These are phyloP conservation scores for Balansia obtecta DNA, from an alignment of 2,329 filamentous ascomycete species.

Conservation along the genomic window DNA sequence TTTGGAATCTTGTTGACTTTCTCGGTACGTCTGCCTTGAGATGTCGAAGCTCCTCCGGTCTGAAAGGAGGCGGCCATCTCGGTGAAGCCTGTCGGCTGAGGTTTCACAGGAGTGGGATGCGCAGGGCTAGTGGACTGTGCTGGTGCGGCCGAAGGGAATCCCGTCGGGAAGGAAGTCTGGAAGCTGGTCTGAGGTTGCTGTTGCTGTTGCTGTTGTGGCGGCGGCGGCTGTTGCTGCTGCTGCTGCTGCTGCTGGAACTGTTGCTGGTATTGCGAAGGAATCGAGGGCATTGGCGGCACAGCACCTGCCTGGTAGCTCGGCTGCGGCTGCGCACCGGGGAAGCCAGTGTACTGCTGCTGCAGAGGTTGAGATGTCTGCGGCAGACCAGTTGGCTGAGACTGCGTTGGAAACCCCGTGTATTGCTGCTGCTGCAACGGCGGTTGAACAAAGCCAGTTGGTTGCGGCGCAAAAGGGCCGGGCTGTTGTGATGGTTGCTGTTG, in stretches of 20 bases:
- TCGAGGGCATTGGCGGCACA: constrained; percentile 44
- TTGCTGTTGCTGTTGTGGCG: constrained; percentile 11
- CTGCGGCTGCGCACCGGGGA: constrained; percentile 40
- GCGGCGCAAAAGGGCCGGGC: constrained; percentile 41
- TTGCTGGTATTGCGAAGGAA: constrained; percentile 47
- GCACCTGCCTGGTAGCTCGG: constrained; percentile 48
- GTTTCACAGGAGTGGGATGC: constrained; percentile 47
- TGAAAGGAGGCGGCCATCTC: constrained; percentile 58
- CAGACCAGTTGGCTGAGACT: constrained; percentile 32
- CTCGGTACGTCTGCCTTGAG: constrained; percentile 32
- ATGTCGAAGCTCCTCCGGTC: constrained; percentile 31
- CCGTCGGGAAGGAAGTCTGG: constrained; percentile 29
- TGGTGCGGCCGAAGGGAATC: constrained; percentile 31
- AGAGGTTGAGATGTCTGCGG: constrained; percentile 45
- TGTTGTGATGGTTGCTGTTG: constrained; percentile 35
- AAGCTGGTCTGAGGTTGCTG: constrained; percentile 22
- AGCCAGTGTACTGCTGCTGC: constrained; percentile 59
- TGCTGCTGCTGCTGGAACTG: constrained; percentile 43
- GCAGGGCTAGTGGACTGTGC: constrained; percentile 37
- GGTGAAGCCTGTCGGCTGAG: constrained; percentile 52
- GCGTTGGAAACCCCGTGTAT: constrained; percentile 47
- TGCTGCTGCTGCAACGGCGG: constrained; percentile 43
- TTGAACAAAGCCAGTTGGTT: constrained; percentile 45
- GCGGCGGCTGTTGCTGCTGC: constrained; percentile 27
- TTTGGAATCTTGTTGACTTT: constrained; percentile 74